These are phyloP conservation scores for Acanthamoeba sp. DNA, from an alignment of 208 protist species.

Conservation along the genomic window DNA sequence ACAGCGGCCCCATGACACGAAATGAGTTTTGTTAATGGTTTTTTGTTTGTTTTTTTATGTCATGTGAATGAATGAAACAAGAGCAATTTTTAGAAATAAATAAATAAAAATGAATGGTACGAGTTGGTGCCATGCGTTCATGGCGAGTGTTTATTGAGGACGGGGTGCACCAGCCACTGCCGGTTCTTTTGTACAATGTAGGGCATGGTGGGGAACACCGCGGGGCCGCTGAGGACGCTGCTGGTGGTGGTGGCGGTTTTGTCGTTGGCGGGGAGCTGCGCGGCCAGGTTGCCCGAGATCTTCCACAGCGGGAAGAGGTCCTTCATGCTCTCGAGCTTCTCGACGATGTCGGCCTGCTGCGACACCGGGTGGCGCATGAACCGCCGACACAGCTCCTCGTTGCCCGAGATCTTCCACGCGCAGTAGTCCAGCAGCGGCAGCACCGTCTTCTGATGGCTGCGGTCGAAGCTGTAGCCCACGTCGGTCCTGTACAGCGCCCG, in stretches of 20 bases:
- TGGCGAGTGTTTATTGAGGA: background rate
- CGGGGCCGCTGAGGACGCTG: background rate
- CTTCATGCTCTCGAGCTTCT: slow-evolving; percentile 35
- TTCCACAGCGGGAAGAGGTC: slow-evolving; percentile 30
- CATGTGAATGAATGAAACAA: no score
- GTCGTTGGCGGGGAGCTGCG: background rate
- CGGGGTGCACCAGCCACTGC: background rate
- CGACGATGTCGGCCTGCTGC: slow-evolving; percentile 7
- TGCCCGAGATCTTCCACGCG: slow-evolving; percentile 42
- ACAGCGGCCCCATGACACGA: no score
- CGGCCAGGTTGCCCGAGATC: slow-evolving; percentile 7
- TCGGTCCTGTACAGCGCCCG: slow-evolving; percentile 16
- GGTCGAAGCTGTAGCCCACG: slow-evolving; percentile 38
- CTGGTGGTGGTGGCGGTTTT: background rate
- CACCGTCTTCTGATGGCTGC: background rate
- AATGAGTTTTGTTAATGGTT: no score
- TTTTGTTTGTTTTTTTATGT: no score
- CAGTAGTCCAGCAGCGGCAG: slow-evolving; percentile 50
- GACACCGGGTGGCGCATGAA: slow-evolving; percentile 17
- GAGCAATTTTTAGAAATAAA: no score
- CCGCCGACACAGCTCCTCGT: background rate
- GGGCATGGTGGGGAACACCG: slow-evolving; percentile 46
- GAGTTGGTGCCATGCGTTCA: no score
- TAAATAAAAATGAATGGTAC: no score
- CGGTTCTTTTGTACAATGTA: slow-evolving; percentile 52